Percentiles rank a stretch among this genome's conserved stretches.
Evolutionary conservation across 2,329 filamentous ascomycete species (phyloP).

Genomic region (Chrysoporthe deuterocubensis): DNA sequence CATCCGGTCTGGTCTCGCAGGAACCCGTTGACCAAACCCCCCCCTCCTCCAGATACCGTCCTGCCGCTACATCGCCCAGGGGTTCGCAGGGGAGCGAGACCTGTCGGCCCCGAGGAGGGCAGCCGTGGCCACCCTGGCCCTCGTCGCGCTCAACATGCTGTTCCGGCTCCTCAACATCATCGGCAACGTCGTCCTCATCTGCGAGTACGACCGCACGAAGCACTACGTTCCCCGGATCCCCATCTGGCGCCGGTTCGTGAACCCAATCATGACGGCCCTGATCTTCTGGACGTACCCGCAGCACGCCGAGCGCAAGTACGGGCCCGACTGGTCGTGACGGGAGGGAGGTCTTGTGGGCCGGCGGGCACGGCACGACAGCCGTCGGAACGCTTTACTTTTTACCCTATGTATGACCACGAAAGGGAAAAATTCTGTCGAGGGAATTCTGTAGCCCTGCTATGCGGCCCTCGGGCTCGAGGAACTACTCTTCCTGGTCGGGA

Average conservation of each 20-base stretch:
- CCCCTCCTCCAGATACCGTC: conserved; percentile 32
- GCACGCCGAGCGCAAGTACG: conserved; percentile 44
- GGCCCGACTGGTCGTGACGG: conserved; percentile 30
- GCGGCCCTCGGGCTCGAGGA: background rate
- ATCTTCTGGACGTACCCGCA: conserved; percentile 50
- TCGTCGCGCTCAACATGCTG: conserved; percentile 34
- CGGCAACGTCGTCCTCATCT: conserved; percentile 44
- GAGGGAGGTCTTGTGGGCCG: no score
- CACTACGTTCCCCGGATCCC: conserved; percentile 40
- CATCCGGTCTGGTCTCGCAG: conserved; percentile 12
- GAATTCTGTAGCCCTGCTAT: no score
- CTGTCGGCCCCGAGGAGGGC: background rate
- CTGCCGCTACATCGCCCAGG: conserved; percentile 34
- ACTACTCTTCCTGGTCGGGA: background rate
- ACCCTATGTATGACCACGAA: no score
- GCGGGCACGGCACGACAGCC: no score
- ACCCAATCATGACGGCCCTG: conserved; percentile 37
- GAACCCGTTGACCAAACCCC: conserved; percentile 26
- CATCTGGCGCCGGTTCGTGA: conserved; percentile 33
- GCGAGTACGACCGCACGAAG: conserved; percentile 44
- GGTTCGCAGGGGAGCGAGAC: conserved; percentile 12
- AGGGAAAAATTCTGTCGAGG: no score
- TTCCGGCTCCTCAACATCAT: conserved; percentile 45
- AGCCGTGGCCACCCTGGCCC: conserved; percentile 22
- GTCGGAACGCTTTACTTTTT: no score